Evolutionary conservation across 495 filamentous ascomycete genomes (phyloP).

Genomic region (Penicillium verhagenii): DNA sequence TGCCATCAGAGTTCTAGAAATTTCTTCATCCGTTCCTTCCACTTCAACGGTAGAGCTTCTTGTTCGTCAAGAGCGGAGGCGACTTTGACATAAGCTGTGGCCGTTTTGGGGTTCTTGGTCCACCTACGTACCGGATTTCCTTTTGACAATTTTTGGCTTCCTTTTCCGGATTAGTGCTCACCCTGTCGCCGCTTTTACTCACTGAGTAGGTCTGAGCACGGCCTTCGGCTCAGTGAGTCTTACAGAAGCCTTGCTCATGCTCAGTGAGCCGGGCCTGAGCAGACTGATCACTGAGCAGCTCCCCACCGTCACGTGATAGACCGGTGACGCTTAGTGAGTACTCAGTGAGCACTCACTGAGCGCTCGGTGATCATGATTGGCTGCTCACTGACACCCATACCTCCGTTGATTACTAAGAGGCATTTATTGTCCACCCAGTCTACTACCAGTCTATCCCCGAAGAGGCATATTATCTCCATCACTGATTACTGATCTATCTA

Average conservation of each 20-base stretch:
- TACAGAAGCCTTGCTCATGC: no score
- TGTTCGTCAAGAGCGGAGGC: slow-evolving; percentile 2
- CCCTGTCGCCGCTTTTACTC: no score
- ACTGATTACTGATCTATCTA: not conserved
- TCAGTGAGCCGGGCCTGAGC: no score
- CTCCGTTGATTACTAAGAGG: slow-evolving; percentile 4
- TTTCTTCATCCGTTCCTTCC: not conserved
- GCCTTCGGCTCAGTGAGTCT: no score
- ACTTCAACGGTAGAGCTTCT: not conserved
- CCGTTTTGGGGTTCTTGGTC: not conserved
- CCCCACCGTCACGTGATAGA: not conserved
- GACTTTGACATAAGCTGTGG: slow-evolving; percentile 2
- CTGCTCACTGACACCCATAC: slow-evolving; percentile 5
- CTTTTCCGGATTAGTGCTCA: no score
- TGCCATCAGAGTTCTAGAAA: not conserved
- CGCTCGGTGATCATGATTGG: slow-evolving; percentile 6
- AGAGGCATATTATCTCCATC: not conserved
- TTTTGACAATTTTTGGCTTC: no score
- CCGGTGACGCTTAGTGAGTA: not conserved
- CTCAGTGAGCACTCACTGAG: slow-evolving; percentile 11
- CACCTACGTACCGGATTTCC: no score
- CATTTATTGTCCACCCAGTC: slow-evolving; percentile 2
- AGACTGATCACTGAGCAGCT: no score
- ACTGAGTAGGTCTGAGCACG: no score
- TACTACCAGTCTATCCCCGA: not conserved